phyloP scores from a whole-genome alignment of 306 rosid species.

The Elaeagnus macrophylla region DNA sequence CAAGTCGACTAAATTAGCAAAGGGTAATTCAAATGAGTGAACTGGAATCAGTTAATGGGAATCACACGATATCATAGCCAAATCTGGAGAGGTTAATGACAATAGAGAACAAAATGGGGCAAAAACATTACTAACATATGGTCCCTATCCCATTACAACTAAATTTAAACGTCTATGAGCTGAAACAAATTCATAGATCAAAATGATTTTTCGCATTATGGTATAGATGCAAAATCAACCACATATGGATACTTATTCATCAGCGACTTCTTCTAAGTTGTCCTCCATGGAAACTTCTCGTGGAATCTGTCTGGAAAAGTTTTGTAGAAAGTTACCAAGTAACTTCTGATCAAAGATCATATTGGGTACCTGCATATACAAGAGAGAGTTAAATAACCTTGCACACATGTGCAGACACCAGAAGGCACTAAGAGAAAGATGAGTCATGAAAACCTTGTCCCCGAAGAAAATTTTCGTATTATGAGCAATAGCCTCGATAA shows the following conservation, averaged over 20 bases:
- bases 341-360: conserved; percentile 80
- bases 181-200: no score
- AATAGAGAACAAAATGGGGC: no score
- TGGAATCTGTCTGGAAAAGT: conserved; percentile 27
- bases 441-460: conserved; percentile 54
- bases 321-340: conserved; percentile 64
- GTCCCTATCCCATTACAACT: no score
- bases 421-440: background rate
- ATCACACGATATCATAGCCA: no score
- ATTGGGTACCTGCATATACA: conserved; percentile 55
- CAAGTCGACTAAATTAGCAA: no score
- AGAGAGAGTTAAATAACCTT: conserved; percentile 18
- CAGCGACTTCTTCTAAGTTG: conserved; percentile 9
- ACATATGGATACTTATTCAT: conserved; percentile 1
- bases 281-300: conserved; percentile 4
- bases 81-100: no score
- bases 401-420: background rate
- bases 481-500: conserved; percentile 70
- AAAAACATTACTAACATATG: no score
- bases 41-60: no score
- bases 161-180: no score
- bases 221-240: background rate
- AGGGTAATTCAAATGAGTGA: no score
- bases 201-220: background rate
- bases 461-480: conserved; percentile 93